Percentiles rank a stretch among this genome's conserved stretches.
Evolutionary conservation across 495 filamentous ascomycete genomes (phyloP).

Genomic region (Terfezia claveryi): DNA sequence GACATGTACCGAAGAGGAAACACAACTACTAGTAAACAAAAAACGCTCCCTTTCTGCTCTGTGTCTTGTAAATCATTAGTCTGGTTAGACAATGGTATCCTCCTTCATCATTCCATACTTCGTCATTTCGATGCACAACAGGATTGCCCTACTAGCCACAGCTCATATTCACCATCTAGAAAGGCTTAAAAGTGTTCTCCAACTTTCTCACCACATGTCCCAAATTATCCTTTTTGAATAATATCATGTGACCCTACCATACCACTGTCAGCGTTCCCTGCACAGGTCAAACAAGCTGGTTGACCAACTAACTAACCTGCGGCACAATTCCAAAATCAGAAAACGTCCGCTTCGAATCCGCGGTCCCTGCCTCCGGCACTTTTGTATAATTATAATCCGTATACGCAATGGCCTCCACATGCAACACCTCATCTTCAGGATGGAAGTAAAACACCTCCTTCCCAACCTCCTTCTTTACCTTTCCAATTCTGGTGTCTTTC

Average conservation of each 20-base stretch:
- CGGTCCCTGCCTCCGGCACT: constrained; percentile 48
- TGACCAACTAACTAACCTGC: background rate
- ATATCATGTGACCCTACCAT: constrained; percentile 44
- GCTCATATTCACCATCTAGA: too few species aligned
- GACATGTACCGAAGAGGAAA: too few species aligned
- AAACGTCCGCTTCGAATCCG: constrained; percentile 84
- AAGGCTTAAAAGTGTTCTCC: constrained; percentile 4
- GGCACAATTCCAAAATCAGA: constrained; percentile 79
- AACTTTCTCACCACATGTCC: constrained; percentile 1
- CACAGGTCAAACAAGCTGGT: too few species aligned
- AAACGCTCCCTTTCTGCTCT: too few species aligned
- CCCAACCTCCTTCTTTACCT: constrained; percentile 5
- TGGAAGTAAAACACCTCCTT: constrained; percentile 67
- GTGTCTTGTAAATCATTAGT: too few species aligned
- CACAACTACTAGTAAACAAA: too few species aligned
- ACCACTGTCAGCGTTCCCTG: too few species aligned
- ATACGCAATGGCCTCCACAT: constrained; percentile 23
- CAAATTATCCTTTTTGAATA: constrained; percentile 50
- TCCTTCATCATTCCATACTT: too few species aligned
- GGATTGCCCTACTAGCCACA: too few species aligned
- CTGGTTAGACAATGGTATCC: too few species aligned
- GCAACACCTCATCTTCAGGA: constrained; percentile 82
- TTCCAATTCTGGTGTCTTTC: constrained; percentile 47
- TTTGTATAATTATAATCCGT: constrained; percentile 54
- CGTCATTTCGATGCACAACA: too few species aligned